phyloP scores from a whole-genome alignment of 495 filamentous ascomycete species.

The Immersiella caudata region DNA sequence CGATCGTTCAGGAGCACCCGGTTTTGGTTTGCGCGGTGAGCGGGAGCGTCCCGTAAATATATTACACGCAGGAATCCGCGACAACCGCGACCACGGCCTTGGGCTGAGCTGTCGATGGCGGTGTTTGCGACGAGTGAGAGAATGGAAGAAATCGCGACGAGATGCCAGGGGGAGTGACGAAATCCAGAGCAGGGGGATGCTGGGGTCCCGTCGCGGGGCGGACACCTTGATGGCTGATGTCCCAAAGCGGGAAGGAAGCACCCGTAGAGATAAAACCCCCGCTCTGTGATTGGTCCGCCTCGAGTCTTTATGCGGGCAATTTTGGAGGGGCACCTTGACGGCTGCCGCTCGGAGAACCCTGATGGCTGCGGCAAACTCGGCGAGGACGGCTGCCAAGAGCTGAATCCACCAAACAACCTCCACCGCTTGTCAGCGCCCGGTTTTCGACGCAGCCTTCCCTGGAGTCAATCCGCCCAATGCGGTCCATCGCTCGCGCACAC shows the following conservation, averaged over 20 bases:
- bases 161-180: constrained; percentile 11
- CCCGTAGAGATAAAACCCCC: constrained; percentile 17
- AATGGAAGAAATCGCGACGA: neutral
- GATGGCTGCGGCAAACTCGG: constrained; percentile 11
- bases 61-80: neutral
- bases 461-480: neutral
- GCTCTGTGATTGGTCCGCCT: constrained; percentile 21
- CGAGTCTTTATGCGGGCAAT: constrained; percentile 20
- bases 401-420: neutral
- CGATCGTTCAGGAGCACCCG: neutral
- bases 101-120: neutral
- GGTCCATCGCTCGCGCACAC: neutral
- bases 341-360: neutral
- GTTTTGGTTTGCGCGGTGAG: neutral
- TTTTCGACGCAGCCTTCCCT: constrained; percentile 4
- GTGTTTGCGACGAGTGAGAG: neutral
- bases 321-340: constrained; percentile 3
- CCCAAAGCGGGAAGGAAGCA: constrained; percentile 2
- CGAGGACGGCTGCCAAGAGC: neutral
- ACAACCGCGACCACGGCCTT: neutral
- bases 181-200: constrained; percentile 4
- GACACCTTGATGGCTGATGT: constrained; percentile 15
- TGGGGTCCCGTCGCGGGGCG: constrained; percentile 1
- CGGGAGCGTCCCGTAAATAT: neutral
- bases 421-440: constrained; percentile 2